Conservation (phyloP, 176 grass and related monocot genomes). For the Bonia amplexicaulis region DNA sequence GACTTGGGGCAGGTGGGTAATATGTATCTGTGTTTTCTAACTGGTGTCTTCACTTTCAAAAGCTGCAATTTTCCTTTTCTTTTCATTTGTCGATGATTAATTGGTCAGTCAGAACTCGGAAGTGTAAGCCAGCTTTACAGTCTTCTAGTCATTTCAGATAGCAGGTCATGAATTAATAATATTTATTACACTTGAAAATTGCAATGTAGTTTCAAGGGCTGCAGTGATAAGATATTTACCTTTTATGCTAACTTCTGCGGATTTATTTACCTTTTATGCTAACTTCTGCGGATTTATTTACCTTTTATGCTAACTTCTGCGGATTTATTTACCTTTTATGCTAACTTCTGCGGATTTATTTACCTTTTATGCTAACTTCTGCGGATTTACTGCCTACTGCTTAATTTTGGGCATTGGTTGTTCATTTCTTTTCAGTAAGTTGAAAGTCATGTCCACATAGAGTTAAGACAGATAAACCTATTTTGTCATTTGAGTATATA, state of each 20-base stretch:
- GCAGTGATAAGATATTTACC: neutral
- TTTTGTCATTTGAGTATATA: neutral
- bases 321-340: neutral
- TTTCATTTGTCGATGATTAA: neutral
- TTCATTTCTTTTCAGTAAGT: neutral
- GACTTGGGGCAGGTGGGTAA: slow-evolving; percentile 82
- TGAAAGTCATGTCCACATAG: neutral
- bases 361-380: neutral
- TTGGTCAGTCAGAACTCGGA: slow-evolving; percentile 3
- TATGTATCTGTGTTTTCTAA: neutral
- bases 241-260: neutral
- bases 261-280: neutral
- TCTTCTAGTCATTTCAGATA: slow-evolving; percentile 2
- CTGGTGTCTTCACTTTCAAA: neutral
- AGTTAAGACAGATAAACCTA: neutral
- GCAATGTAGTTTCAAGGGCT: neutral
- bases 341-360: neutral
- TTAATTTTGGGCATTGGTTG: neutral
- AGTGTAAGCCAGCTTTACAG: neutral
- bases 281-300: neutral
- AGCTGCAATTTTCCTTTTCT: neutral
- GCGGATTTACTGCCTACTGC: neutral
- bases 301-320: neutral
- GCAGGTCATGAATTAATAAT: neutral
- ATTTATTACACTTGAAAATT: neutral